Base-by-base conservation (phyloP, 1,139 yeast species). In the Debaryomyces fabryi region DNA sequence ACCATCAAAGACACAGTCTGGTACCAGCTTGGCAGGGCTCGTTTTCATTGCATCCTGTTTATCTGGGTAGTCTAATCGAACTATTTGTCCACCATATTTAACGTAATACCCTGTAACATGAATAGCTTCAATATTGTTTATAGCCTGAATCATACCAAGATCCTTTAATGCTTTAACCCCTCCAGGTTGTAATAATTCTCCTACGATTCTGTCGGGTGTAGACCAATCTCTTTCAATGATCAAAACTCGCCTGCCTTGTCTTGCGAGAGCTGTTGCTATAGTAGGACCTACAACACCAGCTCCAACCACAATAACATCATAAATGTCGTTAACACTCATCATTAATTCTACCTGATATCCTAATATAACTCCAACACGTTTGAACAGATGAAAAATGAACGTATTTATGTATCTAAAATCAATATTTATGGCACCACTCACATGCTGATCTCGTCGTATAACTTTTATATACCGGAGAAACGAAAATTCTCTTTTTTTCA, bases 201-300 rank as follows among this genome's bases (percentile, higher is more conserved):
- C 99, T 35, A 93, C 99, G 50, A 93, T 93, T 58, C 99, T 80
- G 67, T 93, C 97, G 1, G 99, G 99, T 65, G 83, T 88, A 23
- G 82, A 68, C 88, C 97, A 87, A 64, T 90, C 97, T 55, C 98
- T 79, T 67, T 93, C 99, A 25, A 86, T 72, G 36, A 87, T 82
- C 48, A 87, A 66, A 16, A 87, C 93, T 46, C 78, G 76, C 58
- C 96, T 78, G 35, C 98, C 98, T 62, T 89, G 96, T 58, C 95
- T 79, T 2, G 97, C 98, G 50, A 93, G 71, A 3, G 90, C 91
- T 0, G 92, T 87, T 42, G 98, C 98, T 24, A 93, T 78, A 49
- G 93, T 85, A 4, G 99, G 97, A 1, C 99, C 99, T 12, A 89
- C 86, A 18, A 93, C 96, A 39, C 99, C 99, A 12, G 98, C 97